Conservation (phyloP, 805 yeast species). For the Yamadazyma olivae region DNA sequence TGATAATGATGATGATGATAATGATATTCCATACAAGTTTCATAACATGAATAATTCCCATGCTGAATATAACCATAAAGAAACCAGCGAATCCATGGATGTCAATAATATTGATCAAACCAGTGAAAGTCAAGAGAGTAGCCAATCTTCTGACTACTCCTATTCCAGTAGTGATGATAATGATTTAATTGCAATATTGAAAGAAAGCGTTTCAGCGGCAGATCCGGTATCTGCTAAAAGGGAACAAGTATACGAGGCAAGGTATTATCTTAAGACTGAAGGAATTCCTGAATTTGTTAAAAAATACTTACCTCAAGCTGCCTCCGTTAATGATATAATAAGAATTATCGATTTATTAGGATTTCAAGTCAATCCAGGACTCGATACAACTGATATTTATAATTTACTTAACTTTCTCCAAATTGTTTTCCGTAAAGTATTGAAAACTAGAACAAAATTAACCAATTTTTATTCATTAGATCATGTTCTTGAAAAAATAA, state of each 20-base stretch:
- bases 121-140: no score
- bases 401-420: slow-evolving; percentile 41
- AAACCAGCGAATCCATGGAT: no score
- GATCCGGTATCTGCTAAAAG: no score
- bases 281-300: slow-evolving; percentile 64
- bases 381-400: slow-evolving; percentile 19
- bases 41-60: no score
- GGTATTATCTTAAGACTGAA: slow-evolving; percentile 49
- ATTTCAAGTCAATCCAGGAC: slow-evolving; percentile 32
- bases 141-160: no score
- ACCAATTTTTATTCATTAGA: slow-evolving; percentile 55
- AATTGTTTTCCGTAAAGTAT: slow-evolving; percentile 62
- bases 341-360: slow-evolving; percentile 63
- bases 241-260: slow-evolving; percentile 15
- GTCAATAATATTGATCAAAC: no score
- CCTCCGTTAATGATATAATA: slow-evolving; percentile 55
- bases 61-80: no score
- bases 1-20: slow-evolving; percentile 9
- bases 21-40: neutral
- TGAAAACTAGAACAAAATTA: slow-evolving; percentile 53
- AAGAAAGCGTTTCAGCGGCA: no score
- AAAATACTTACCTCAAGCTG: slow-evolving; percentile 57
- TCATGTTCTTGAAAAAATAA: slow-evolving; percentile 52
- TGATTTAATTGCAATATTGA: no score
- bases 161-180: no score